These are phyloP conservation scores for Yamadazyma oceani DNA, from an alignment of 1,139 yeast species.

Conservation along the genomic window DNA sequence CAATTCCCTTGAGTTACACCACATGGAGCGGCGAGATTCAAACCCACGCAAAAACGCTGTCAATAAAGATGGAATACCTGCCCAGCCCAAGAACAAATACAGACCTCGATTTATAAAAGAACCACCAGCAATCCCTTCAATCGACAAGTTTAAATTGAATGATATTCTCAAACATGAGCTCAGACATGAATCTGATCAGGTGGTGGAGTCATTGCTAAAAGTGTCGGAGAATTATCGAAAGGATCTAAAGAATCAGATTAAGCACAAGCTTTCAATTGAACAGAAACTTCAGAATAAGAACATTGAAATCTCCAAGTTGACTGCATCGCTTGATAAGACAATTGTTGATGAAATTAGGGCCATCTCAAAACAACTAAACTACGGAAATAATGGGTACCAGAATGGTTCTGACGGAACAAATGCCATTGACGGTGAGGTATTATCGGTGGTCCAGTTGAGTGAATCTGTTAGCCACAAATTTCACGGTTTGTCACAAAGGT, in stretches of 20 bases:
- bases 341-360: conserved; percentile 21
- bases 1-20: too few species aligned
- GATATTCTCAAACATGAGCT: conserved; percentile 34
- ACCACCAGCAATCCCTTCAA: conserved; percentile 27
- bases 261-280: conserved; percentile 34
- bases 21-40: too few species aligned
- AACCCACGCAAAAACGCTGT: too few species aligned
- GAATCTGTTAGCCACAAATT: conserved; percentile 16
- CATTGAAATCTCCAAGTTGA: conserved; percentile 30
- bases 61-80: too few species aligned
- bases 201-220: conserved; percentile 30
- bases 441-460: conserved; percentile 16
- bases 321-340: conserved; percentile 22
- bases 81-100: neutral
- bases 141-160: conserved; percentile 41
- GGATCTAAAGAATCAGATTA: conserved; percentile 41
- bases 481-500: conserved; percentile 10
- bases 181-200: conserved; percentile 31
- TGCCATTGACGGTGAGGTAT: conserved; percentile 17
- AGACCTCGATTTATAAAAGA: conserved; percentile 2
- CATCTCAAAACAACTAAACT: conserved; percentile 16
- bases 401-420: conserved; percentile 4
- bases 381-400: conserved; percentile 5
- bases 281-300: conserved; percentile 40
- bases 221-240: conserved; percentile 39